Evolutionary conservation across 345 rosid genomes (phyloP), one percentile per base, ranked within the genome.

Genomic region (Aquilaria yunnanensis): DNA sequence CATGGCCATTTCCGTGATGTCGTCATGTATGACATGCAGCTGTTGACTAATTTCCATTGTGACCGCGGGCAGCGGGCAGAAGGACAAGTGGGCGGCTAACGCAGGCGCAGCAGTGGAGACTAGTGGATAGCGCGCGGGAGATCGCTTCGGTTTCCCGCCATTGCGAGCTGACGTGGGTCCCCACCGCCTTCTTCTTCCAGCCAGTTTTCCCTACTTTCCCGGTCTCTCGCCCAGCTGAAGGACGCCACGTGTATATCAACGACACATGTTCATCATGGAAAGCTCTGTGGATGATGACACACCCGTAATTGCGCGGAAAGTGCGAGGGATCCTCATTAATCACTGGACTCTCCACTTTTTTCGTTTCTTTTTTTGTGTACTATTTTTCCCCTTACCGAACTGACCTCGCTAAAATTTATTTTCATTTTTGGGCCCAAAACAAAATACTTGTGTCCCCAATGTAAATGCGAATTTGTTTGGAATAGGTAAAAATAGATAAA

Each of bases 131-230:
- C 23, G 33, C 2, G n/a, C 2, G 7, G 45, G 6, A 32, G 67
- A 51, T 54, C 32, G 70, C 78, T 68, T 62, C 66, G 1, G 52
- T 62, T 75, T 83, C 84, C 87, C 88, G 82, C 81, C 78, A 64
- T 51, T 6, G 46, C 2, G 5, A 0, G 33, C 12, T 9, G 70
- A 63, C 63, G 49, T 47, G 46, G 81, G 78, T 37, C 31, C 73
- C 74, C 71, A 51, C 66, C 53, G 13, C 51, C 55, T 1, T 30
- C 23, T 10, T 68, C 23, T 70, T 81, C 81, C 77, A 83, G 83
- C 83, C 72, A 58, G 60, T 23, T 43, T 12, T 30, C 1, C 61
- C 65, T 4, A 14, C 12, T 47, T 51, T 23, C 5, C 12, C 37
- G 62, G 61, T 45, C 59, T 12, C n/a, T 10, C 2, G 14, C 2